Percentiles rank a stretch among this genome's conserved stretches.
Conservation (phyloP, 2,329 filamentous ascomycete species). For the Blastomyces parvus region DNA sequence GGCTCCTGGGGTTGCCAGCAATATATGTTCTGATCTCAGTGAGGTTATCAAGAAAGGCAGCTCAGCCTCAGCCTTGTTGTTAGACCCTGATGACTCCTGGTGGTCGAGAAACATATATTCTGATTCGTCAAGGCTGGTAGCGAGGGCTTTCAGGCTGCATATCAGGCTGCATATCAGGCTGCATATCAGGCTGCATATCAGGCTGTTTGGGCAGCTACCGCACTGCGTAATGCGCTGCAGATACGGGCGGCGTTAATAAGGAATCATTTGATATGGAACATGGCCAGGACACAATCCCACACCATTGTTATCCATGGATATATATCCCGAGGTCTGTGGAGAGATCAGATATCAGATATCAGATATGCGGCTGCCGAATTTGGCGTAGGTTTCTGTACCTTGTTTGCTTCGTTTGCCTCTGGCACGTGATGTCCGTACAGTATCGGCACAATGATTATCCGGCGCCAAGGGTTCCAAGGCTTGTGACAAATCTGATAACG, state of each 20-base stretch:
- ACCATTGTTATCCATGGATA: too few relatives aligned
- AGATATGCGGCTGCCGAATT: too few relatives aligned
- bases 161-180: too few relatives aligned
- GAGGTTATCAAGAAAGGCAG: not conserved
- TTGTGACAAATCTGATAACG: conserved; percentile 8
- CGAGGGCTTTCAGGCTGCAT: not conserved
- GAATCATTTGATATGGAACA: not conserved
- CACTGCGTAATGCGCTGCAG: not conserved
- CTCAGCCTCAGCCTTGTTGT: not conserved
- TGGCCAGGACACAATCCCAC: too few relatives aligned
- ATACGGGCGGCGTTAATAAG: not conserved
- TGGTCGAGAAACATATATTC: not conserved
- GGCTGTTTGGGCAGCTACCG: not conserved
- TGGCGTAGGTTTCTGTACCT: too few relatives aligned
- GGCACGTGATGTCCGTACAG: too few relatives aligned
- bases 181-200: not conserved
- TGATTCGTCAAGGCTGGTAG: not conserved
- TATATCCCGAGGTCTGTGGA: too few relatives aligned
- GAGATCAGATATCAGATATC: too few relatives aligned
- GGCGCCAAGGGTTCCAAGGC: not conserved
- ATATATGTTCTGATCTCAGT: not conserved
- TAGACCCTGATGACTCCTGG: not conserved
- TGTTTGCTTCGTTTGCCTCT: too few relatives aligned
- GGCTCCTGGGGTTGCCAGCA: not conserved
- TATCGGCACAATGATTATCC: too few relatives aligned